Conservation (phyloP, 306 rosid species). For the Albizia julibrissin region DNA sequence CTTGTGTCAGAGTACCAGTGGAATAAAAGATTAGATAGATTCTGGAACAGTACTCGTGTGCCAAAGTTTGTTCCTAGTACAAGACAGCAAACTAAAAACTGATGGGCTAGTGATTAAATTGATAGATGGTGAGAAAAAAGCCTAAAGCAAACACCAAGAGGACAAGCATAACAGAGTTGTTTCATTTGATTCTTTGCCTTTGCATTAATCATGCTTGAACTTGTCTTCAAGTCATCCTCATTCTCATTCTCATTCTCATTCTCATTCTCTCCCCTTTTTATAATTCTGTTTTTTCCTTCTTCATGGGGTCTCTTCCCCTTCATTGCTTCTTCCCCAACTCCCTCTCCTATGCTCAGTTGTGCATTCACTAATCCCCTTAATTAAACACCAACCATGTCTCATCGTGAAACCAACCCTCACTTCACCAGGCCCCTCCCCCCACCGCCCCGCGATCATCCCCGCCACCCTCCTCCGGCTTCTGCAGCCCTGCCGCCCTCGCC, state of each 20-base stretch:
- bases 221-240: conserved; percentile 76
- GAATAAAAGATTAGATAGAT: neutral
- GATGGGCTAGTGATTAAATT: neutral
- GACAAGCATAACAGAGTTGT: neutral
- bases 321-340: conserved; percentile 15
- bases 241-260: conserved; percentile 49
- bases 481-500: neutral
- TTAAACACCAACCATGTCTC: conserved; percentile 45
- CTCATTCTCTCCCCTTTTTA: conserved; percentile 39
- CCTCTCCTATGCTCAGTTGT: neutral
- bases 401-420: conserved; percentile 74
- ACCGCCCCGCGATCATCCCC: conserved; percentile 20
- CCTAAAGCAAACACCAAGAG: conserved; percentile 1
- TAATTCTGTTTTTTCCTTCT: conserved; percentile 24
- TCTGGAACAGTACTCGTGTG: neutral
- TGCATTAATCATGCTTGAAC: conserved; percentile 73
- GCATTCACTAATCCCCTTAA: neutral
- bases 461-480: conserved; percentile 14
- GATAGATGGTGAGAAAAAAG: neutral
- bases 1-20: neutral
- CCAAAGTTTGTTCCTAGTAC: neutral
- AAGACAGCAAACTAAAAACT: neutral
- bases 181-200: conserved; percentile 73
- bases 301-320: neutral
- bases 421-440: conserved; percentile 45